Evolutionary conservation across 2,329 filamentous ascomycete species (phyloP).

Genomic region (Ophiocordyceps camponoti-leonardi): DNA sequence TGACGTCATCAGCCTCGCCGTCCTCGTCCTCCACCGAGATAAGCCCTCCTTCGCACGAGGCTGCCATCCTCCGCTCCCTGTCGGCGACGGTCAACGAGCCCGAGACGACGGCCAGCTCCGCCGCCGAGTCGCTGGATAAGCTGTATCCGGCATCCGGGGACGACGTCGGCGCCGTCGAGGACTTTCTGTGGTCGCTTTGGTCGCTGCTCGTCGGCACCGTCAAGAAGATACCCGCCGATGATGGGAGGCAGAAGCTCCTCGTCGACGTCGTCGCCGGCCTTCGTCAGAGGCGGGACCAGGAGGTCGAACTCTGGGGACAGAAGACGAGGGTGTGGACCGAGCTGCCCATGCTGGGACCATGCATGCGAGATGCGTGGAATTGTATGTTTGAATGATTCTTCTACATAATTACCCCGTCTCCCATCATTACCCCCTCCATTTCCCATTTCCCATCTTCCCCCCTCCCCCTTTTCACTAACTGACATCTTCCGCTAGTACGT

Average conservation of each 20-base stretch:
- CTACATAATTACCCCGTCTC: no score
- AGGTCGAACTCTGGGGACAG: conserved; percentile 12
- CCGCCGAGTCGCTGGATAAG: conserved; percentile 10
- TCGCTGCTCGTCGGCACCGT: conserved; percentile 8
- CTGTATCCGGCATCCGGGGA: conserved; percentile 6
- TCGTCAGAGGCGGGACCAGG: conserved; percentile 6
- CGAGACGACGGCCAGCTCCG: conserved; percentile 3
- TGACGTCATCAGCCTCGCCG: neutral
- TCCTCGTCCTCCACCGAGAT: neutral
- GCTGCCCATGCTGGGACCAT: conserved; percentile 13
- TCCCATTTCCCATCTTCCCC: neutral
- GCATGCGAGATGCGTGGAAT: conserved; percentile 13
- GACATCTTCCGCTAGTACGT: conserved; percentile 1
- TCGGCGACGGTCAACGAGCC: conserved; percentile 8
- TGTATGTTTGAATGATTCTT: conserved; percentile 10
- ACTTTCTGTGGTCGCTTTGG: conserved; percentile 14
- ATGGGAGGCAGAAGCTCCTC: conserved; percentile 10
- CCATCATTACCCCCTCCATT: neutral
- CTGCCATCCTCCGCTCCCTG: conserved; percentile 8
- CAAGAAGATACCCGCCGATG: conserved; percentile 10
- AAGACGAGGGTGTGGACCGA: conserved; percentile 11
- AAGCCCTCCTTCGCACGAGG: conserved; percentile 1
- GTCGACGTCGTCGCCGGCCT: conserved; percentile 7
- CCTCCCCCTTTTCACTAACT: no score
- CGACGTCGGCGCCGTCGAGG: conserved; percentile 5